Evolutionary conservation across 176 grass and related monocot species (phyloP).

Genomic region (Hordeum marinum): DNA sequence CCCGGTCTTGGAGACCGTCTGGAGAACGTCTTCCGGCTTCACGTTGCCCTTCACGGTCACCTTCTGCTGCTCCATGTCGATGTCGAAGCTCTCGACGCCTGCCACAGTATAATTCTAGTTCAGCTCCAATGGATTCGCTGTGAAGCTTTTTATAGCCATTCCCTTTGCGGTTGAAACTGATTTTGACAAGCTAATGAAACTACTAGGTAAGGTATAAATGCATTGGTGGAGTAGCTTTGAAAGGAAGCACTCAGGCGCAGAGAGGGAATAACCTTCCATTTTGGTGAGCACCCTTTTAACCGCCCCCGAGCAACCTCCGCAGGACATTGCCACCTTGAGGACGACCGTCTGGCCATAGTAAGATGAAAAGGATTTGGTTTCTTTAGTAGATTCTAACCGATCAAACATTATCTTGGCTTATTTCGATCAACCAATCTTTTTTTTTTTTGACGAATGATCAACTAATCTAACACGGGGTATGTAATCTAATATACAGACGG

Average conservation of each 20-base stretch:
- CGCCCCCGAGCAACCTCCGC: constrained; percentile 66
- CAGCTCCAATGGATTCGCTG: neutral
- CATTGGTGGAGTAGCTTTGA: neutral
- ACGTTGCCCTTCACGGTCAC: constrained; percentile 85
- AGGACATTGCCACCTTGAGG: constrained; percentile 87
- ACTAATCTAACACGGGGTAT: neutral
- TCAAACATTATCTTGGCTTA: neutral
- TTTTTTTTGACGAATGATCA: neutral
- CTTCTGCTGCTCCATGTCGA: constrained; percentile 81
- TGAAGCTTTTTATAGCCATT: neutral
- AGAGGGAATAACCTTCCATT: constrained; percentile 59
- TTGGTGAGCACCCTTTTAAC: constrained; percentile 74
- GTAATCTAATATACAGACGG: neutral
- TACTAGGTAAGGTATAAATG: neutral
- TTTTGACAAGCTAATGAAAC: neutral
- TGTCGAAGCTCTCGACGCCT: constrained; percentile 86
- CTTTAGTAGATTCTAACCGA: neutral
- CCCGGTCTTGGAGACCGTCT: constrained; percentile 82
- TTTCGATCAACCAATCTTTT: too few relatives aligned
- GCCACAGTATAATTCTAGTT: neutral
- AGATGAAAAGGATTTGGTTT: neutral
- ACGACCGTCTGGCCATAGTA: constrained; percentile 57
- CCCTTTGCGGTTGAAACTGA: neutral
- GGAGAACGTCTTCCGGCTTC: constrained; percentile 67
- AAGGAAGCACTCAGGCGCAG: neutral